Evolutionary conservation across 2,329 filamentous ascomycete genomes (phyloP), one percentile per base, ranked within the genome.

Genomic region (Bipolaris cookei): DNA sequence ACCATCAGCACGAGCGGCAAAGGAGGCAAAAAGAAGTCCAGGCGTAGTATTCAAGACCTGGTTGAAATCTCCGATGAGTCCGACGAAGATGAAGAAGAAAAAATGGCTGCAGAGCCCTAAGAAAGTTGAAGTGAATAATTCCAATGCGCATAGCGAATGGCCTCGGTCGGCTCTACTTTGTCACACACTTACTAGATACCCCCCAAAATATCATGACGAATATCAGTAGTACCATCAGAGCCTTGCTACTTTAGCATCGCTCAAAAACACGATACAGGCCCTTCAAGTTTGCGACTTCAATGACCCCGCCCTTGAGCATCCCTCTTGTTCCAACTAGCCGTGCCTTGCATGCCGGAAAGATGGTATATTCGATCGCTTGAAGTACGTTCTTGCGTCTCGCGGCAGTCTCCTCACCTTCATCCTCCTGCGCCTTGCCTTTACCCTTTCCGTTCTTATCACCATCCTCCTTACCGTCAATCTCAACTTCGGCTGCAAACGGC

Each of bases 211-310:
- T 10, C 21, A 45, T 35, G 16, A 45, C 21, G 10, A 18, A 30
- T 6, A 30, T 13, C n/a, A 44, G n/a, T 7, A 30, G 21, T 11
- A 30, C 8, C 8, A 14, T 11, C 14, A 16, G 21, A 39, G n/a
- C 20, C 6, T 43, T 32, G 20, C 45, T 34, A 13, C 16, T 21
- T 53, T 30, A 98, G 76, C 95, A 98, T 52, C 95, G 82, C 78
- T 99, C 95, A 81, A 99, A 99, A 2, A 98, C 93, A 43, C 91
- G 83, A 76, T 99, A 99, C 56, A 99, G 74, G 0, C 93, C 92
- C 76, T 97, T 98, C 57, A 98, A 77, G 78, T 96, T 92, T 1
- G 95, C 94, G 46, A 97, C 87, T 77, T 99, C 94, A 44, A 96
- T 79, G 10, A 97, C 45, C 20, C 55, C 86, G 0, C 87, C 90